Base-by-base conservation (phyloP, 2,329 filamentous ascomycete species). In the Fusarium hainanense region DNA sequence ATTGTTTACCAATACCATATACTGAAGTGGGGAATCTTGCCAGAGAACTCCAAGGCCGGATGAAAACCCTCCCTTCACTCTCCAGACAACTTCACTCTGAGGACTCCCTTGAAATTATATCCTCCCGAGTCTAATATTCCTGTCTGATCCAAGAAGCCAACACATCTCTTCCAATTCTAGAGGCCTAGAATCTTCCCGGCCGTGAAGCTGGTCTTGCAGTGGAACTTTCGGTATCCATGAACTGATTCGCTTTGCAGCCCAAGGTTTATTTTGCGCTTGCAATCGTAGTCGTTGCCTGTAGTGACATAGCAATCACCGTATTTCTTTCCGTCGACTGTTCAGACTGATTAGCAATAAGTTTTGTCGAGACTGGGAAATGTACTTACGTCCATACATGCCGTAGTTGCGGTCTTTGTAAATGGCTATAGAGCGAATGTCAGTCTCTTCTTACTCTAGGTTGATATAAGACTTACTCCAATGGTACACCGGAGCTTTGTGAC, bases 341-440 rank as follows among this genome's bases (percentile, higher is more conserved):
- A 51, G 18, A 34, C 10, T n/a, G 3, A 20, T 51, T 10, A 51
- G 30, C 9, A 1, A 7, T 51, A 5, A 40, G 21, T 6, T 25
- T 10, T 34, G 4, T 40, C 21, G 10, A 12, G 21, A 7, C 8
- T 27, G 9, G 21, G 32, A 7, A 13, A 27, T n/a, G 20, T 20
- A 51, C 32, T 51, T 28, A 51, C 48, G 48, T 14, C 48, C 32
- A 51, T 51, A 51, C 48, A 51, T 51, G 10, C 48, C 23, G 21
- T 51, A 51, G 21, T 41, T 40, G n/a, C 48, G 32, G 23, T 51
- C 48, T 27, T 40, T 27, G 11, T 40, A 51, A 13, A 51, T 51
- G 7, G 48, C 48, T 51, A 9, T 11, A n/a, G 8, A 27, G 12
- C 7, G 12, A 25, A 25, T 40, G 48, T 41, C 13, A 51, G 48